A percentile compares a stretch with the other conserved stretches of the same genome.
Conservation (phyloP, 192 early-diverging fungal species). For the Coemansia aciculifera region DNA sequence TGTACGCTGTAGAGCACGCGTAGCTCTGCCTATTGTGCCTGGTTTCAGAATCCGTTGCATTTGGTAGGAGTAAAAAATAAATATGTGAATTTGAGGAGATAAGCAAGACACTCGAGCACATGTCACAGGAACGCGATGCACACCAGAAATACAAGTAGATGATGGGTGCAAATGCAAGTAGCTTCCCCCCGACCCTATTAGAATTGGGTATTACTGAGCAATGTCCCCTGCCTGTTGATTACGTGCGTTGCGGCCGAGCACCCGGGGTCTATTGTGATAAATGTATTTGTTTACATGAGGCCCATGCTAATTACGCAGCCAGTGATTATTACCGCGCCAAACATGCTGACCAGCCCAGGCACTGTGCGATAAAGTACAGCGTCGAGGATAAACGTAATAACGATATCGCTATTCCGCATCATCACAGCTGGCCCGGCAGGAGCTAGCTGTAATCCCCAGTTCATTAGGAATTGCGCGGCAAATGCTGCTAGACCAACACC, state of each 20-base stretch:
- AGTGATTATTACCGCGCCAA: constrained; percentile 24
- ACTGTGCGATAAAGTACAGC: constrained; percentile 12
- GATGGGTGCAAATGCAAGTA: background rate
- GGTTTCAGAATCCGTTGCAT: constrained; percentile 3
- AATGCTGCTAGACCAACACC: constrained; percentile 26
- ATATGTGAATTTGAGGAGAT: background rate
- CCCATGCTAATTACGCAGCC: constrained; percentile 19
- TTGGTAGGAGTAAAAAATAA: background rate
- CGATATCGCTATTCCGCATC: constrained; percentile 35
- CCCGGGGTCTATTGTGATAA: background rate
- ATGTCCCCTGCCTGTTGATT: background rate
- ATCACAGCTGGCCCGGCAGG: constrained; percentile 25
- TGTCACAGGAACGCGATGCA: background rate
- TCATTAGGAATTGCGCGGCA: constrained; percentile 31
- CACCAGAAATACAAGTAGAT: background rate
- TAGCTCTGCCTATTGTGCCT: background rate
- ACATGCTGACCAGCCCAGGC: constrained; percentile 3
- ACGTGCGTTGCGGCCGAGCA: background rate
- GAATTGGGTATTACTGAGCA: too few species aligned
- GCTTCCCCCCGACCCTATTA: background rate
- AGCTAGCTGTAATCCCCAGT: constrained; percentile 30
- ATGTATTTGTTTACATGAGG: background rate
- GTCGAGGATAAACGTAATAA: constrained; percentile 24
- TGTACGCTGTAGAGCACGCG: background rate
- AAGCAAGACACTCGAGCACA: background rate